Evolutionary conservation across 2,329 filamentous ascomycete genomes (phyloP).

Genomic region (Thielaviopsis punctulata): DNA sequence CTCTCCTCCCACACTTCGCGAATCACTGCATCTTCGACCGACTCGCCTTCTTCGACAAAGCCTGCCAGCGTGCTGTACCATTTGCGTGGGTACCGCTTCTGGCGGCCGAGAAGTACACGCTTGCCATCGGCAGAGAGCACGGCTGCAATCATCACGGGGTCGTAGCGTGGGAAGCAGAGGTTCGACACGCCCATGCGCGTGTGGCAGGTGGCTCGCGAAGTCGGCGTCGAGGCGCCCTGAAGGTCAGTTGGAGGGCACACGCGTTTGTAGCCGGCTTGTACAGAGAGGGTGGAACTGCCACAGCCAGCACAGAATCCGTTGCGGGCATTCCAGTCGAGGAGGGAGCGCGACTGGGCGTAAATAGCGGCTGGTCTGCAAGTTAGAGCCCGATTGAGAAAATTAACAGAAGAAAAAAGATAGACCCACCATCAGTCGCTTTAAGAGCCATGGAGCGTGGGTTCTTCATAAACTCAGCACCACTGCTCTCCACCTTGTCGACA

Average conservation of each 20-base stretch:
- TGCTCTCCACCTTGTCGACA: constrained; percentile 13
- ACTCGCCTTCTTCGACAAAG: constrained; percentile 74
- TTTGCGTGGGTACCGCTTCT: constrained; percentile 63
- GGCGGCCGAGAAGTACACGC: constrained; percentile 66
- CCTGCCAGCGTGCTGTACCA: constrained; percentile 85
- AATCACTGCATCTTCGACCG: constrained; percentile 67
- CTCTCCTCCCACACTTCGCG: constrained; percentile 78
- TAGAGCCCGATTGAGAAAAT: neutral
- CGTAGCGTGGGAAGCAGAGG: constrained; percentile 77
- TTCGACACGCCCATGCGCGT: constrained; percentile 80
- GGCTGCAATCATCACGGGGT: constrained; percentile 90
- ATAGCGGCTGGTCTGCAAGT: constrained; percentile 50
- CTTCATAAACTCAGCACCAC: constrained; percentile 9
- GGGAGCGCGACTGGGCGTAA: constrained; percentile 72
- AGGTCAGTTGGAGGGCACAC: constrained; percentile 57
- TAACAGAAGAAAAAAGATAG: neutral
- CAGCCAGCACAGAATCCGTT: constrained; percentile 88
- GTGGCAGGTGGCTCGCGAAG: constrained; percentile 51
- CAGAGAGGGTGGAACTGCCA: constrained; percentile 62
- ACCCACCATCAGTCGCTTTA: constrained; percentile 16
- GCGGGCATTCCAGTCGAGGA: constrained; percentile 86
- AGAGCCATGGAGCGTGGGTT: constrained; percentile 34
- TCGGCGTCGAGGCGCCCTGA: constrained; percentile 26
- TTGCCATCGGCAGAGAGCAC: constrained; percentile 67
- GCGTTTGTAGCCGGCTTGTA: constrained; percentile 67